Conservation (phyloP, 257 asterid species). For the Lavandula angustifolia region DNA sequence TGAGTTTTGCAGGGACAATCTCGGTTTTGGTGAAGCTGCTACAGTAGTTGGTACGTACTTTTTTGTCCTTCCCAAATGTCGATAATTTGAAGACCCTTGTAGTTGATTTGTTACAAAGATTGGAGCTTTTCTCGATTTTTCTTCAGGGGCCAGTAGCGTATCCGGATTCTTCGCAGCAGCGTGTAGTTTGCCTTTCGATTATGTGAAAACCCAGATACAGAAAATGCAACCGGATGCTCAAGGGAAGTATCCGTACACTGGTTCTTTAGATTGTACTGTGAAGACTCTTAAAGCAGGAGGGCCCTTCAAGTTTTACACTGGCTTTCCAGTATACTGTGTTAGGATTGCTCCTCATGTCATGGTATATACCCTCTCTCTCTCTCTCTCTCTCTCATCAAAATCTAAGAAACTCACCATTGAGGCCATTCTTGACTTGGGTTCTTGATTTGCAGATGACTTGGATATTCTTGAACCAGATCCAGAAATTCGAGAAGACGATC, state of each 20-base stretch:
- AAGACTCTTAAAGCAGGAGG: conserved; percentile 92
- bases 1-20: conserved; percentile 75
- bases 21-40: conserved; percentile 77
- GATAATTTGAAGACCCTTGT: background rate
- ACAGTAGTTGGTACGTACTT: conserved; percentile 69
- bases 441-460: conserved; percentile 81
- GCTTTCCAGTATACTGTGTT: conserved; percentile 93
- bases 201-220: conserved; percentile 94
- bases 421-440: background rate
- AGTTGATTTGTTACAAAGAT: background rate
- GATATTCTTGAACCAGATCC: conserved; percentile 95
- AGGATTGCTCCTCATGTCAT: conserved; percentile 99
- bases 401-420: no score
- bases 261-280: conserved; percentile 83
- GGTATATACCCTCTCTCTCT: conserved; percentile 53
- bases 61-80: background rate
- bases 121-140: background rate
- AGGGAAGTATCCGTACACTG: conserved; percentile 86
- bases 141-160: conserved; percentile 85
- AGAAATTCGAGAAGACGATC: conserved; percentile 55
- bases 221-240: conserved; percentile 96
- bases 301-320: conserved; percentile 91
- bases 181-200: conserved; percentile 96
- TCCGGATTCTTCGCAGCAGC: conserved; percentile 97
- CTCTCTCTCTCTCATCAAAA: background rate